Percentiles rank a stretch among this genome's conserved stretches.
Evolutionary conservation across 106 monocot species (phyloP).

Genomic region (Chionographis japonica): DNA sequence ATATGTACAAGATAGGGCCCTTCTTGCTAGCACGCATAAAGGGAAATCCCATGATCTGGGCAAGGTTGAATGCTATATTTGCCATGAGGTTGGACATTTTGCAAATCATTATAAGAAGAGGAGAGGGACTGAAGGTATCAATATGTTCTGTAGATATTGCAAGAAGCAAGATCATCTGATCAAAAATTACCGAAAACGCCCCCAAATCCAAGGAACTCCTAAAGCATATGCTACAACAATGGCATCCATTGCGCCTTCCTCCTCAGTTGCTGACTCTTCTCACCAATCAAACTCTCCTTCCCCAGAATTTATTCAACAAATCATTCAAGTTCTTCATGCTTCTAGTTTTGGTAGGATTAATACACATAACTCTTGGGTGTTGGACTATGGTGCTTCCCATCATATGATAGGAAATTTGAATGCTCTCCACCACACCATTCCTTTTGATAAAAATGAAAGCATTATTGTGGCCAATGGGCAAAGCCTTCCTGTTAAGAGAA

Average conservation of each 20-base stretch:
- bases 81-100: conserved; percentile 7
- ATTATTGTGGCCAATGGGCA: conserved; percentile 12
- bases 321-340: conserved; percentile 5
- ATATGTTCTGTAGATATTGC: conserved; percentile 8
- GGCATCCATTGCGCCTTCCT: no score
- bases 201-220: not conserved
- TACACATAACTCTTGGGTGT: not conserved
- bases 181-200: conserved; percentile 4
- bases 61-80: conserved; percentile 6
- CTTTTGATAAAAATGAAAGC: not conserved
- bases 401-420: conserved; percentile 3
- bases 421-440: not conserved
- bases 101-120: conserved; percentile 10
- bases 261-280: no score
- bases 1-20: not conserved
- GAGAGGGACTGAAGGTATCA: not conserved
- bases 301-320: not conserved
- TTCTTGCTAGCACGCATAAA: not conserved
- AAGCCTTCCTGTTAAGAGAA: conserved; percentile 5
- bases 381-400: conserved; percentile 10
- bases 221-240: conserved; percentile 1
- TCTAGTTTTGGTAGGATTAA: not conserved
- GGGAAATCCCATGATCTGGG: conserved; percentile 1
- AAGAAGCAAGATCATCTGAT: conserved; percentile 15
- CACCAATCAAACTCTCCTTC: no score